phyloP scores from a whole-genome alignment of 2,329 filamentous ascomycete species.

The Epicoccum nigrum region DNA sequence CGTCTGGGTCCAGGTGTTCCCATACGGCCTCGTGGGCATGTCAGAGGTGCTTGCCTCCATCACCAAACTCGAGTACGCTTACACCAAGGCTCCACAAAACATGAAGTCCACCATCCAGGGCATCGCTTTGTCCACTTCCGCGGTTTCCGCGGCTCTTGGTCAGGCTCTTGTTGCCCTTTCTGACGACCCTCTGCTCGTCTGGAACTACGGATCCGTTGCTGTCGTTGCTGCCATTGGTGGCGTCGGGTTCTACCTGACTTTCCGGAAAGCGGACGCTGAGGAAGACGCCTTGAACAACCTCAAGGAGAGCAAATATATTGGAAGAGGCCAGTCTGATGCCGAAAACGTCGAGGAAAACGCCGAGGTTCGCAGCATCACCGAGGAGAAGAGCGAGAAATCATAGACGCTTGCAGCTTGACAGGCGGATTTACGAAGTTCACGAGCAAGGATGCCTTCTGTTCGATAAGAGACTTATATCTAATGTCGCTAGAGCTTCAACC shows the following conservation, averaged over 20 bases:
- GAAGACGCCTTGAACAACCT: slow-evolving; percentile 44
- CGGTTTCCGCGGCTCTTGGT: slow-evolving; percentile 39
- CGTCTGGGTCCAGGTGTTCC: slow-evolving; percentile 61
- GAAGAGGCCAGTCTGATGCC: slow-evolving; percentile 21
- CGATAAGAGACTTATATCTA: background rate
- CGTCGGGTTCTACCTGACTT: slow-evolving; percentile 40
- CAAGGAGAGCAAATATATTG: slow-evolving; percentile 31
- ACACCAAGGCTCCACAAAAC: slow-evolving; percentile 60
- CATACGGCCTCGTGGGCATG: slow-evolving; percentile 62
- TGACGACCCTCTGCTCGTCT: slow-evolving; percentile 42
- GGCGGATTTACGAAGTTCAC: too few relatives aligned
- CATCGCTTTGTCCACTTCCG: slow-evolving; percentile 45
- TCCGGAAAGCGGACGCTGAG: slow-evolving; percentile 40
- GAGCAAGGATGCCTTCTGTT: background rate
- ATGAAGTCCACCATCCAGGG: slow-evolving; percentile 58
- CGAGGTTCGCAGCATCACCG: slow-evolving; percentile 18
- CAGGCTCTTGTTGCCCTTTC: slow-evolving; percentile 41
- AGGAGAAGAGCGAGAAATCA: slow-evolving; percentile 33
- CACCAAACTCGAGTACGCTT: slow-evolving; percentile 65
- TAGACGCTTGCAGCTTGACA: background rate
- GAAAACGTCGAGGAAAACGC: slow-evolving; percentile 28
- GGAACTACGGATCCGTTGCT: slow-evolving; percentile 42
- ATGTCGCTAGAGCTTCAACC: too few relatives aligned
- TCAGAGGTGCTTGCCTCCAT: slow-evolving; percentile 70
- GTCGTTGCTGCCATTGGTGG: slow-evolving; percentile 42